Evolutionary conservation across 352 stramenopile genomes (phyloP).

Genomic region (Aphanomyces astaci): DNA sequence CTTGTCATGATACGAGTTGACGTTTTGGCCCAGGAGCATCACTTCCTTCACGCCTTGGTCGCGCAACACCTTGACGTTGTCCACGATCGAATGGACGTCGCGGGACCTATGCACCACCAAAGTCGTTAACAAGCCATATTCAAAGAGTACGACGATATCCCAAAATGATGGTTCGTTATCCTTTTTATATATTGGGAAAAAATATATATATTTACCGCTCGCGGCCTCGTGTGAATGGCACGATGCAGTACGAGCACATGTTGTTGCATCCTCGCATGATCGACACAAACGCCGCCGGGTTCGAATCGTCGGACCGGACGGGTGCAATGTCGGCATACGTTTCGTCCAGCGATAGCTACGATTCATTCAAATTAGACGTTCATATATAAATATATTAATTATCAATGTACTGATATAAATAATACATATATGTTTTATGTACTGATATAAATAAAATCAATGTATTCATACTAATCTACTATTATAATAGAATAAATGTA

Average conservation of each 20-base stretch:
- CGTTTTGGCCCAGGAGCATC: slow-evolving; percentile 98
- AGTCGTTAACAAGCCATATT: background rate
- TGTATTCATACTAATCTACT: too few relatives aligned
- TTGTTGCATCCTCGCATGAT: slow-evolving; percentile 99
- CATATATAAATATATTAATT: too few relatives aligned
- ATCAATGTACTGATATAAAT: too few relatives aligned
- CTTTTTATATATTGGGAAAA: too few relatives aligned
- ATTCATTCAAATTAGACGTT: too few relatives aligned
- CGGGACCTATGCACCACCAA: slow-evolving; percentile 33
- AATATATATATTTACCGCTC: slow-evolving; percentile 61
- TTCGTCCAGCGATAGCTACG: slow-evolving; percentile 92
- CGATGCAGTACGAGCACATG: slow-evolving; percentile 99
- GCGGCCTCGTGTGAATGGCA: slow-evolving; percentile 97
- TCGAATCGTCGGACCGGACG: slow-evolving; percentile 76
- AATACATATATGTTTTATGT: too few relatives aligned
- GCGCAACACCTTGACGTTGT: slow-evolving; percentile 87
- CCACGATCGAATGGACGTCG: slow-evolving; percentile 89
- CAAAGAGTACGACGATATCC: too few relatives aligned
- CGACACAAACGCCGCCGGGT: slow-evolving; percentile 92
- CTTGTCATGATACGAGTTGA: slow-evolving; percentile 99
- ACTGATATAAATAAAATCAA: too few relatives aligned
- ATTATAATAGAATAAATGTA: too few relatives aligned
- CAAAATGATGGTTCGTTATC: too few relatives aligned
- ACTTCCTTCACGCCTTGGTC: slow-evolving; percentile 96
- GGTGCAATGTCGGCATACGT: slow-evolving; percentile 98